Evolutionary conservation across 805 yeast species (phyloP), one percentile per base, ranked within the genome.

Genomic region (Candida yuanshanica): DNA sequence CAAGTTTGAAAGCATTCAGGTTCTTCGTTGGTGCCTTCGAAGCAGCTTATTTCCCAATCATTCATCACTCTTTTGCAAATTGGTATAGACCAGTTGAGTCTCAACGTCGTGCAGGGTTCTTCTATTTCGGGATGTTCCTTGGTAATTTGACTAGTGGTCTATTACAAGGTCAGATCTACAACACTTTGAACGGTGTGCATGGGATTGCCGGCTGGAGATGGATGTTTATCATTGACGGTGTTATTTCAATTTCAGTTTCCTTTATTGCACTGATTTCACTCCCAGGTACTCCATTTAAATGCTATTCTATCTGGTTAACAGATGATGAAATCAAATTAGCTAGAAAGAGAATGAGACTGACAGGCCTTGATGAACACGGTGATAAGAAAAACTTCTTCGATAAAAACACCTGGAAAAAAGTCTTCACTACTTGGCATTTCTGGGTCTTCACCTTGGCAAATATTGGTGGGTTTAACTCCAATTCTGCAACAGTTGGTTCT

Each of bases 11-110:
- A 57, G 90, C 73, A 2, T 60, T 79, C 42, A 63, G 93, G 41
- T 83, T 83, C 50, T 68, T 83, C 35, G 68, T 83, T 44, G 89
- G 84, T 38, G 74, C 77, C 0, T 78, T 79, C 55, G 93, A 86
- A 55, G 77, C 83, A 3, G 77, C 81, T 13, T 74, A 69, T 52
- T 70, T 75, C 63, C 83, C 87, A 4, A 77, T 77, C 14, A 66
- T 77, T 41, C 83, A 79, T 49, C 78, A 75, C 48, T 59, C 77
- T 35, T 63, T 72, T 48, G 86, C 84, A 14, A 67, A 75, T 20
- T 79, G 75, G 73, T 77, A 75, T 57, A 67, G 68, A 51, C 68
- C 77, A 37, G 65, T 65, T 39, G 84, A 82, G 60, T 66, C 78
- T 42, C 66, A 74, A 32, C 66, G 84, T 51, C 69, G 87, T 57